phyloP scores from a whole-genome alignment of 139 green algal species.

The Microglena sp. region DNA sequence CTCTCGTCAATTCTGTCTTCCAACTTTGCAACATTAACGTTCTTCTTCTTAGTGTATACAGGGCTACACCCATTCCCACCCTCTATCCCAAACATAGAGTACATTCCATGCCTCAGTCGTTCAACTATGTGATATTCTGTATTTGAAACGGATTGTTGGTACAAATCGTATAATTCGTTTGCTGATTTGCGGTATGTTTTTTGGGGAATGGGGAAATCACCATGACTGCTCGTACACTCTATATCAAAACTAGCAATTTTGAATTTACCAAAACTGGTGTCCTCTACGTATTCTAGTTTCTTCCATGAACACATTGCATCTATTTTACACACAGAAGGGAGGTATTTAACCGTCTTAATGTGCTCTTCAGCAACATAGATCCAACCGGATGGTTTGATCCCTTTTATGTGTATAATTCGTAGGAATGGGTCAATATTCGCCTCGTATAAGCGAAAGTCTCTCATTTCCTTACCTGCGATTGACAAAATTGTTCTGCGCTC shows the following conservation, averaged over 20 bases:
- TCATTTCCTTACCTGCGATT: no score
- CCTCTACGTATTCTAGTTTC: neutral
- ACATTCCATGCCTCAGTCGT: neutral
- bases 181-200: constrained; percentile 6
- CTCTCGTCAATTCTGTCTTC: no score
- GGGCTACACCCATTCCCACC: neutral
- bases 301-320: neutral
- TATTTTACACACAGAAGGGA: neutral
- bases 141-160: neutral
- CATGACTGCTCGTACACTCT: constrained; percentile 15
- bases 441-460: constrained; percentile 1
- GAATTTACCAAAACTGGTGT: neutral
- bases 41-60: no score
- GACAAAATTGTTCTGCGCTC: neutral
- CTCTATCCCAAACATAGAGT: neutral
- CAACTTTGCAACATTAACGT: no score
- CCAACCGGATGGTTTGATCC: constrained; percentile 1
- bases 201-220: constrained; percentile 12
- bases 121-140: neutral
- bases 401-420: constrained; percentile 6
- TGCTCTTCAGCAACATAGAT: neutral
- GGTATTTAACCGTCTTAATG: neutral
- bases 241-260: constrained; percentile 15
- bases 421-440: constrained; percentile 11
- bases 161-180: neutral